Conservation (phyloP, 805 yeast genomes). For the Metschnikowia proteae region DNA sequence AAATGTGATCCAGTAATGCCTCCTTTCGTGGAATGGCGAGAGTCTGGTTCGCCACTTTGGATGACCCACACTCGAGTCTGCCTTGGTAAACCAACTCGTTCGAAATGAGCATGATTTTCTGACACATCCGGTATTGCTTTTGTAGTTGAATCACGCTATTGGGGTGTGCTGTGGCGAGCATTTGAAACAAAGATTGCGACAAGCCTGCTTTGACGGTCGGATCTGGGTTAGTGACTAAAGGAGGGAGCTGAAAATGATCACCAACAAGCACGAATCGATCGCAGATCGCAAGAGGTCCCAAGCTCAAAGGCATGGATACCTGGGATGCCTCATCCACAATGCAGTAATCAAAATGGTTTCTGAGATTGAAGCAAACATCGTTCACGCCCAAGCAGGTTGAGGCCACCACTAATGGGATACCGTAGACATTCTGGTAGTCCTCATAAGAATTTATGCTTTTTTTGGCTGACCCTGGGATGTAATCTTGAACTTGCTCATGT, state of each 20-base stretch:
- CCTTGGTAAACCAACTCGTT: conserved; percentile 77
- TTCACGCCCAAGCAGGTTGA: conserved; percentile 79
- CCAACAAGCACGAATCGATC: conserved; percentile 90
- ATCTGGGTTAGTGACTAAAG: conserved; percentile 61
- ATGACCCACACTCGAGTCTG: conserved; percentile 70
- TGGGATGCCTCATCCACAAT: conserved; percentile 97
- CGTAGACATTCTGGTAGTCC: conserved; percentile 46
- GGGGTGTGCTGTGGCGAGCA: conserved; percentile 70
- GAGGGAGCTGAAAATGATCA: conserved; percentile 91
- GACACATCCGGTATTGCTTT: conserved; percentile 89
- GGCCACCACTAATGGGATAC: conserved; percentile 73
- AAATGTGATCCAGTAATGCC: conserved; percentile 17
- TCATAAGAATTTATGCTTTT: conserved; percentile 35
- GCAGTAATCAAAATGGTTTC: conserved; percentile 77
- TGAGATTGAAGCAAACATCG: conserved; percentile 54
- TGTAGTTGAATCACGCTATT: conserved; percentile 70
- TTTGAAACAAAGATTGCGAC: conserved; percentile 71
- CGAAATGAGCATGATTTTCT: conserved; percentile 79
- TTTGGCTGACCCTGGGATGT: conserved; percentile 40
- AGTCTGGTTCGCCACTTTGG: conserved; percentile 54
- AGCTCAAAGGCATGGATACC: conserved; percentile 82
- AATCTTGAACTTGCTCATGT: conserved; percentile 57
- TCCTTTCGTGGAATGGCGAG: conserved; percentile 47
- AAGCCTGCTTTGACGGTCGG: conserved; percentile 64
- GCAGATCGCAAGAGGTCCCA: conserved; percentile 81